Evolutionary conservation across 2,329 filamentous ascomycete species (phyloP).

Genomic region (Claviceps cyperi): DNA sequence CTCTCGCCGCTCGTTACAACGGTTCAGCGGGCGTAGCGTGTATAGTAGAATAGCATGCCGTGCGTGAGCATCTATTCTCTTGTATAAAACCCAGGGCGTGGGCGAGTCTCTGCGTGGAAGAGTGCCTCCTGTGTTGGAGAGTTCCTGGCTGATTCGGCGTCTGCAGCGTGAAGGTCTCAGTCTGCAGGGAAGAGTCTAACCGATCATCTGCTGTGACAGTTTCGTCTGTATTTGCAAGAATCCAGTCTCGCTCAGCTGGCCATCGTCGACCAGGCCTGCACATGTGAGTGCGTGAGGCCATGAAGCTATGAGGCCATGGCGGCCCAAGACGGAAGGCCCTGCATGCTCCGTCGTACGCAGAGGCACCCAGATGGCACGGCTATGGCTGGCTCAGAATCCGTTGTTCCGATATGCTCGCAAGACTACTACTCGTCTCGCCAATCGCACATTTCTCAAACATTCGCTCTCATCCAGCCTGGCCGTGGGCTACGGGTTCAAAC

Average conservation of each 20-base stretch:
- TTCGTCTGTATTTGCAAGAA: neutral
- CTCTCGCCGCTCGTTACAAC: conserved; percentile 3
- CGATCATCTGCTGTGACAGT: neutral
- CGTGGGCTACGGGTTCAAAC: neutral
- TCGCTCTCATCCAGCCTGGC: neutral
- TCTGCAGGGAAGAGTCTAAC: conserved; percentile 1
- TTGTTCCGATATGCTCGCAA: neutral
- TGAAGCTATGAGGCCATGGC: neutral
- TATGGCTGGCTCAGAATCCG: neutral
- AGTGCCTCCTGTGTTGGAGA: conserved; percentile 2
- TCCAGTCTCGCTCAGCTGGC: neutral
- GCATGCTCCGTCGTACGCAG: neutral
- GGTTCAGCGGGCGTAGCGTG: neutral
- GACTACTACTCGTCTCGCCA: neutral
- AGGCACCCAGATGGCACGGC: neutral
- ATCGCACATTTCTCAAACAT: neutral
- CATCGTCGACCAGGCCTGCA: neutral
- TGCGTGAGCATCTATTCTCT: conserved; percentile 1
- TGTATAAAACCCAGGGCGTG: neutral
- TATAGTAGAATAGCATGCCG: neutral
- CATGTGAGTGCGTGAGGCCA: neutral
- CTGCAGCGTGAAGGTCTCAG: neutral
- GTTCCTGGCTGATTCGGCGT: conserved; percentile 1
- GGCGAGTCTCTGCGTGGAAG: conserved; percentile 1
- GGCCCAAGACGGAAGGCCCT: neutral